Evolutionary conservation across 805 yeast species (phyloP).

Genomic region (Teunomyces kruisii): DNA sequence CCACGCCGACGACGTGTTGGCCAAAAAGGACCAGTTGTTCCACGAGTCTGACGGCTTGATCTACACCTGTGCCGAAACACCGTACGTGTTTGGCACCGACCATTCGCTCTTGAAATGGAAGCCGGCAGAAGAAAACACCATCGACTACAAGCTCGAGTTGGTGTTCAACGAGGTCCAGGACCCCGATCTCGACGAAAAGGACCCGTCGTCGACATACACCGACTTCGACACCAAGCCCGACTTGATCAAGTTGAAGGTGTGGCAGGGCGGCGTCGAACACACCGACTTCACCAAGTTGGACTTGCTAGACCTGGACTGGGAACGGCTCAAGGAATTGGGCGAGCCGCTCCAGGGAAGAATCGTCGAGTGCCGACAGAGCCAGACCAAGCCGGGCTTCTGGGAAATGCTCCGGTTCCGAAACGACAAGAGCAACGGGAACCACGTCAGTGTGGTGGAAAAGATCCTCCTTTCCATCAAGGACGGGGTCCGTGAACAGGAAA

Average conservation of each 20-base stretch:
- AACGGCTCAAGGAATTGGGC: conserved; percentile 57
- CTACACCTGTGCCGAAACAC: conserved; percentile 86
- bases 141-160: conserved; percentile 77
- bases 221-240: conserved; percentile 82
- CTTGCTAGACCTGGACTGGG: conserved; percentile 78
- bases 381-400: conserved; percentile 65
- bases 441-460: conserved; percentile 73
- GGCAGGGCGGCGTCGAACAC: conserved; percentile 71
- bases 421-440: conserved; percentile 89
- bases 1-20: conserved; percentile 71
- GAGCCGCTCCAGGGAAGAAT: conserved; percentile 90
- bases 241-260: conserved; percentile 59
- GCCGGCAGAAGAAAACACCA: conserved; percentile 91
- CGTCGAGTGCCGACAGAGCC: conserved; percentile 76
- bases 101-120: conserved; percentile 89
- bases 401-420: conserved; percentile 84
- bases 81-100: conserved; percentile 89
- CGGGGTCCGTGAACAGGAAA: conserved; percentile 77
- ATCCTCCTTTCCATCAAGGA: conserved; percentile 84
- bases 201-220: conserved; percentile 67
- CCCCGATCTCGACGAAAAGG: conserved; percentile 62
- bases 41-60: conserved; percentile 94
- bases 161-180: conserved; percentile 60
- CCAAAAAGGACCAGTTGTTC: conserved; percentile 67
- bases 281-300: conserved; percentile 65